phyloP scores from a whole-genome alignment of 108 stramenopile genomes.

The Nannochloropsis salina region DNA sequence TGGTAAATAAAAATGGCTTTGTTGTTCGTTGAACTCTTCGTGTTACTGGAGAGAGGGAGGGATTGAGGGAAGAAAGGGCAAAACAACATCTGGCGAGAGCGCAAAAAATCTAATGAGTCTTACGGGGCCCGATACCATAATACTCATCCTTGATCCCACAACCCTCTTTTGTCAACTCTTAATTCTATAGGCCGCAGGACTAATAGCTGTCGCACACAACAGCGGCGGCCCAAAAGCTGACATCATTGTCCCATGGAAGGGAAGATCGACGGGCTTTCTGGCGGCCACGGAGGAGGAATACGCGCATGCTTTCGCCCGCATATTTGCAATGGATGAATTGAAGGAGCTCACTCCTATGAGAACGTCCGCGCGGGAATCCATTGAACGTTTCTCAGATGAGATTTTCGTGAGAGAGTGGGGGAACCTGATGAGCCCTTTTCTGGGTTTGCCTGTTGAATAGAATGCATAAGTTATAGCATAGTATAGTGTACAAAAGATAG shows the following conservation, averaged over 20 bases:
- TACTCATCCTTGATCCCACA: not conserved
- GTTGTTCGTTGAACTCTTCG: too few relatives aligned
- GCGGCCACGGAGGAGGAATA: constrained; percentile 47
- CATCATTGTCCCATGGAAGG: constrained; percentile 47
- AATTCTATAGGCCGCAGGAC: constrained; percentile 68
- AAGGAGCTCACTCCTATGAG: constrained; percentile 18
- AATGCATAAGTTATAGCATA: too few relatives aligned
- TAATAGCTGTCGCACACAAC: constrained; percentile 84
- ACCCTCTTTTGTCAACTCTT: not conserved
- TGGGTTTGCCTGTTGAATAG: not conserved
- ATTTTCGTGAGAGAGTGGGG: constrained; percentile 33
- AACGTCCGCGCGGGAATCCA: constrained; percentile 26
- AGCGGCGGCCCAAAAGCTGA: constrained; percentile 85
- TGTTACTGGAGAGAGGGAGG: too few relatives aligned
- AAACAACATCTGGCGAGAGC: not conserved
- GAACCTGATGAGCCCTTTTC: not conserved
- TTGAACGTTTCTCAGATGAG: constrained; percentile 33
- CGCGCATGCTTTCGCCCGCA: constrained; percentile 38
- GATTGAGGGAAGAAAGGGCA: too few relatives aligned
- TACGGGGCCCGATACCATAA: too few relatives aligned
- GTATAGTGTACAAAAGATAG: too few relatives aligned
- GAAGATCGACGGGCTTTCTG: constrained; percentile 25
- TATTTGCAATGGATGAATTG: constrained; percentile 19
- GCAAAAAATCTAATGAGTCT: not conserved
- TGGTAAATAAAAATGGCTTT: constrained; percentile 37